Evolutionary conservation across 208 protist species (phyloP), one percentile per base, ranked within the genome.

Genomic region (Balamuthia mandrillaris): DNA sequence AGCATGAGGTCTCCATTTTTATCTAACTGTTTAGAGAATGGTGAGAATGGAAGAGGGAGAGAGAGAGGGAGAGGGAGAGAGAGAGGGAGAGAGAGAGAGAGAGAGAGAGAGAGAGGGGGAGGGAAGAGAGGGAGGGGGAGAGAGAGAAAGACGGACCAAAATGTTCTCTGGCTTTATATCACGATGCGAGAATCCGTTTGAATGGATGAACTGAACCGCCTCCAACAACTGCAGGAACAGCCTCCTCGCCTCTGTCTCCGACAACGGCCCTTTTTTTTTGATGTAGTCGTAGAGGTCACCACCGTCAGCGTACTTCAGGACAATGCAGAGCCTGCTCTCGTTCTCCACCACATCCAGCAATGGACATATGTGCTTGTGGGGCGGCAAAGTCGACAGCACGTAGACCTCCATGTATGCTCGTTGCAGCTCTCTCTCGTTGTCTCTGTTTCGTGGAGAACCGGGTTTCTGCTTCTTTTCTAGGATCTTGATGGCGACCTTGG

Each of bases 91-190:
- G n/a, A n/a, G n/a, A n/a, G n/a, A n/a, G n/a, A n/a, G n/a, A n/a
- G n/a, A n/a, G n/a, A n/a, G n/a, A n/a, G n/a, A n/a, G n/a, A n/a
- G n/a, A n/a, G n/a, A n/a, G n/a, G n/a, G n/a, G n/a, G n/a, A n/a
- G n/a, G n/a, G n/a, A n/a, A n/a, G n/a, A n/a, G n/a, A n/a, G n/a
- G n/a, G n/a, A n/a, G n/a, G n/a, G n/a, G n/a, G n/a, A n/a, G n/a
- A n/a, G n/a, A n/a, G n/a, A n/a, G n/a, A n/a, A n/a, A n/a, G 98
- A 85, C 99, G 97, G 89, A 99, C 99, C 94, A 99, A 98, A 27
- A 99, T 29, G 56, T 83, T 83, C 39, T 83, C 97, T 41, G 98
- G 98, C 90, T 99, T 99, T 56, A 99, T 97, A 84, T 99, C 98
- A 54, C 98, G 95, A 86, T 99, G 98, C 91, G 99, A 99, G 65